phyloP scores from a whole-genome alignment of 805 yeast genomes.

The Lachancea thermotolerans region DNA sequence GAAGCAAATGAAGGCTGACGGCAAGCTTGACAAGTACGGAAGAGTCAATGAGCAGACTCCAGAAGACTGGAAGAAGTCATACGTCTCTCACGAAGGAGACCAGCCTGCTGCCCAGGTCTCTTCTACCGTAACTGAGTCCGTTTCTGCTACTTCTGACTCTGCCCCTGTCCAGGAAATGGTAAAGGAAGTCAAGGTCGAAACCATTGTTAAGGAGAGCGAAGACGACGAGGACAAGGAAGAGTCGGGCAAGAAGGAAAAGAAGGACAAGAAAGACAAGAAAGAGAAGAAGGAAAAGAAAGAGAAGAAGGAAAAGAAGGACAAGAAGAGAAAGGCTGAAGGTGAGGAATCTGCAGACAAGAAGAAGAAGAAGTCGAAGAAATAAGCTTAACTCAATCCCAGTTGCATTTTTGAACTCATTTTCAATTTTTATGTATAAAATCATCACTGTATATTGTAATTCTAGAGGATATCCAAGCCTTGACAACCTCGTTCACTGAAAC shows the following conservation, averaged over 20 bases:
- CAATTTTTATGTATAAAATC: conserved; percentile 3
- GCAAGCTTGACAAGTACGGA: conserved; percentile 94
- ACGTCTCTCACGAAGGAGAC: conserved; percentile 61
- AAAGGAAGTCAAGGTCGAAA: conserved; percentile 31
- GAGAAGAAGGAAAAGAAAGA: conserved; percentile 50
- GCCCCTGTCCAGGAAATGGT: conserved; percentile 42
- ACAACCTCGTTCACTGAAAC: neutral
- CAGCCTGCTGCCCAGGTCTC: conserved; percentile 35
- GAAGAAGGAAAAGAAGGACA: conserved; percentile 39
- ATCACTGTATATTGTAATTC: conserved; percentile 6
- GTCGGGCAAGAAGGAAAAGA: conserved; percentile 56
- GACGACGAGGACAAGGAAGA: conserved; percentile 52
- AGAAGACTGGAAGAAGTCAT: conserved; percentile 79
- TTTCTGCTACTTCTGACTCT: conserved; percentile 29
- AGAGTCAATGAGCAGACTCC: conserved; percentile 93
- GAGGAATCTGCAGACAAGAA: conserved; percentile 30
- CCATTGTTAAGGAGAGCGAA: conserved; percentile 40
- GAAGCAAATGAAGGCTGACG: conserved; percentile 95
- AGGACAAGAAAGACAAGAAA: conserved; percentile 48
- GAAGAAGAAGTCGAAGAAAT: conserved; percentile 40
- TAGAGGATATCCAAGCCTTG: neutral
- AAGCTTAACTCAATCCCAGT: conserved; percentile 9
- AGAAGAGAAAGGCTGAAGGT: conserved; percentile 29
- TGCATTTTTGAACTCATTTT: conserved; percentile 3
- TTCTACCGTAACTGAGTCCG: conserved; percentile 30